Evolutionary conservation across 441 rosid genomes (phyloP).

Genomic region (Croton laevigatus): DNA sequence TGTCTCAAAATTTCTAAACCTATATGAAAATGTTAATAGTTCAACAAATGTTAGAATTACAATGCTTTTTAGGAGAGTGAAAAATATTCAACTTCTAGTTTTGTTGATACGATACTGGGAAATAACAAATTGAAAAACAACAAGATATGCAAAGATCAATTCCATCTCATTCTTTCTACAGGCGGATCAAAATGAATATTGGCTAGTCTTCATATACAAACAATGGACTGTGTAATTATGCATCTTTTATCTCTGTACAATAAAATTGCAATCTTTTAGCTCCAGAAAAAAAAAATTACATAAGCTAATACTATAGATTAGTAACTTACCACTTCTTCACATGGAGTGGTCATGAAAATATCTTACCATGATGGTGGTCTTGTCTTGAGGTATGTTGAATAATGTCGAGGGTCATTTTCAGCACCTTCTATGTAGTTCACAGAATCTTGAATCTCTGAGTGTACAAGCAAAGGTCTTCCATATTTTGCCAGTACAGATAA

Average conservation of each 20-base stretch:
- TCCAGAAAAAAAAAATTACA: background rate
- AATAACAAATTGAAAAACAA: background rate
- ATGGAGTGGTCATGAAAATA: slow-evolving; percentile 9
- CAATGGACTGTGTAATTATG: background rate
- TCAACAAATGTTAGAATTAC: background rate
- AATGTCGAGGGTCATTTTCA: slow-evolving; percentile 54
- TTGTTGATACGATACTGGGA: background rate
- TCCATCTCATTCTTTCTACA: background rate
- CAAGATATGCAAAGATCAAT: background rate
- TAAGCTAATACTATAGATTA: background rate
- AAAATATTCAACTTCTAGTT: background rate
- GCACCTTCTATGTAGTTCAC: slow-evolving; percentile 35
- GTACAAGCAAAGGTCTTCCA: slow-evolving; percentile 87
- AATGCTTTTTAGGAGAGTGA: background rate
- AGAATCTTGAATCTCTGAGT: slow-evolving; percentile 65
- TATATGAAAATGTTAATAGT: background rate
- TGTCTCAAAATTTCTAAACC: background rate
- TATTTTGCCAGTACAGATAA: slow-evolving; percentile 74
- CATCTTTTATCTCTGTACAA: background rate
- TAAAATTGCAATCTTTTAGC: background rate
- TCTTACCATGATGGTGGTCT: slow-evolving; percentile 81
- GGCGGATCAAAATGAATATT: background rate
- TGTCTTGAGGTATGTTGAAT: slow-evolving; percentile 71
- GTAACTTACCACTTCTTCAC: background rate
- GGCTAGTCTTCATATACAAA: background rate